A percentile compares a stretch with the other conserved stretches of the same genome.
phyloP scores from a whole-genome alignment of 2,329 filamentous ascomycete genomes.

The Cytospora piceicola region DNA sequence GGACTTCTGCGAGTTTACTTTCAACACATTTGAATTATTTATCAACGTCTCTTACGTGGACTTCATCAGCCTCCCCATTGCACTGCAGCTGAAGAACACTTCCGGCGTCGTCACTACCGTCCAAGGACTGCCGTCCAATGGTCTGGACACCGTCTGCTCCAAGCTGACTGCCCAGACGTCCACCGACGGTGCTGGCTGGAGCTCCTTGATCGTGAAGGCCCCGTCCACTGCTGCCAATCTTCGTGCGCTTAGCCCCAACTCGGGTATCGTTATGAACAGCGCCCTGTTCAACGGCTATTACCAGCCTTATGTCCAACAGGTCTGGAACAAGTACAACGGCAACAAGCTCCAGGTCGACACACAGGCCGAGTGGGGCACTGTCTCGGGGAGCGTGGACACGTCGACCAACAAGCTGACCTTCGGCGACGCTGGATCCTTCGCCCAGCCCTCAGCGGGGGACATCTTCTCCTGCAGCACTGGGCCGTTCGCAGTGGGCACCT shows the following conservation, averaged over 20 bases:
- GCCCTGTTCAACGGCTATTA: slow-evolving; percentile 56
- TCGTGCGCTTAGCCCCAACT: slow-evolving; percentile 59
- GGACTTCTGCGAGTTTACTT: slow-evolving; percentile 73
- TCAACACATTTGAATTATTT: slow-evolving; percentile 63
- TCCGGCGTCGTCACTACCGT: slow-evolving; percentile 51
- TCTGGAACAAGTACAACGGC: slow-evolving; percentile 54
- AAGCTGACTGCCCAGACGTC: slow-evolving; percentile 50
- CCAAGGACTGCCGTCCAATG: slow-evolving; percentile 52
- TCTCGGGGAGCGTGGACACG: slow-evolving; percentile 47
- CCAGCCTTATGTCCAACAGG: slow-evolving; percentile 52
- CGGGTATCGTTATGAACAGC: slow-evolving; percentile 49
- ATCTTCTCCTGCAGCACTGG: slow-evolving; percentile 60
- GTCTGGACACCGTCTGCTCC: slow-evolving; percentile 50
- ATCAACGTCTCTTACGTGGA: slow-evolving; percentile 77
- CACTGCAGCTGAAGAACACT: slow-evolving; percentile 55
- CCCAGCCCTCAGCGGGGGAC: slow-evolving; percentile 51
- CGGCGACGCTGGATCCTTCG: slow-evolving; percentile 44
- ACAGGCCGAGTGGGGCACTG: slow-evolving; percentile 55
- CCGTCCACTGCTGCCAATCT: slow-evolving; percentile 41
- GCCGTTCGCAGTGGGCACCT: slow-evolving; percentile 54
- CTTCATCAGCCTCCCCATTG: slow-evolving; percentile 70
- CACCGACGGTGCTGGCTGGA: slow-evolving; percentile 55
- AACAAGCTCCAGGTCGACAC: slow-evolving; percentile 56
- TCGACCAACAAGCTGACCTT: slow-evolving; percentile 46
- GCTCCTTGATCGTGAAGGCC: slow-evolving; percentile 52